Percentiles rank a stretch among this genome's conserved stretches.
These are phyloP conservation scores for Aspergillus uvarum DNA, from an alignment of 2,329 filamentous ascomycete genomes.

Conservation along the genomic window DNA sequence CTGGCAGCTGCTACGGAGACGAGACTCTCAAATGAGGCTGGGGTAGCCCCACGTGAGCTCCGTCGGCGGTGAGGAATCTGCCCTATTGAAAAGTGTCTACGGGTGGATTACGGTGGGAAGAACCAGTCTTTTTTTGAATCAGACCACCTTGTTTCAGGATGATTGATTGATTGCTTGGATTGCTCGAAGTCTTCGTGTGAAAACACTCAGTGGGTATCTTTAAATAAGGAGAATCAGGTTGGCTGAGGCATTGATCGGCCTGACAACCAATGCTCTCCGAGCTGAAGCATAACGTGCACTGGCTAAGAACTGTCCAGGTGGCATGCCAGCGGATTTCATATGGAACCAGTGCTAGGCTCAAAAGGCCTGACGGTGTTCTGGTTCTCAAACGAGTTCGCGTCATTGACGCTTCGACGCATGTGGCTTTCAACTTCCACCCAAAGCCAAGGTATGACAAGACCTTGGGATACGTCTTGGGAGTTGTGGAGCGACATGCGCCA, in stretches of 20 bases:
- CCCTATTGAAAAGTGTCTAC: not conserved
- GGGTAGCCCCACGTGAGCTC: constrained; percentile 22
- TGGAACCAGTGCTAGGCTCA: constrained; percentile 13
- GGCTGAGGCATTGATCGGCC: not conserved
- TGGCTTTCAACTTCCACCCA: constrained; percentile 2
- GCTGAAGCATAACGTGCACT: constrained; percentile 11
- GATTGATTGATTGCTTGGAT: not conserved
- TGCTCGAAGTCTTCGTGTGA: constrained; percentile 6
- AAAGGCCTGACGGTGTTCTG: constrained; percentile 6
- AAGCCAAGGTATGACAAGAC: not conserved
- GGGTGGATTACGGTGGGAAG: not conserved
- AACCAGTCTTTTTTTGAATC: not conserved
- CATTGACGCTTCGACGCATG: constrained; percentile 1
- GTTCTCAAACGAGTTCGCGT: constrained; percentile 6
- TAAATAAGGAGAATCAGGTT: constrained; percentile 8
- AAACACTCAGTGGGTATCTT: constrained; percentile 23
- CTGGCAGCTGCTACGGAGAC: constrained; percentile 8
- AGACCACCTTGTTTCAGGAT: constrained; percentile 2
- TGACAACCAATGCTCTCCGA: not conserved
- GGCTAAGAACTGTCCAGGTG: constrained; percentile 8
- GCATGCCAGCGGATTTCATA: constrained; percentile 16
- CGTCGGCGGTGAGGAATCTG: constrained; percentile 18
- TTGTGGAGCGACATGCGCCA: not conserved
- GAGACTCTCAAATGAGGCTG: constrained; percentile 12
- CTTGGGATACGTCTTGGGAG: not conserved